Conservation (phyloP, 2,329 filamentous ascomycete genomes). For the Colletotrichum sp. region DNA sequence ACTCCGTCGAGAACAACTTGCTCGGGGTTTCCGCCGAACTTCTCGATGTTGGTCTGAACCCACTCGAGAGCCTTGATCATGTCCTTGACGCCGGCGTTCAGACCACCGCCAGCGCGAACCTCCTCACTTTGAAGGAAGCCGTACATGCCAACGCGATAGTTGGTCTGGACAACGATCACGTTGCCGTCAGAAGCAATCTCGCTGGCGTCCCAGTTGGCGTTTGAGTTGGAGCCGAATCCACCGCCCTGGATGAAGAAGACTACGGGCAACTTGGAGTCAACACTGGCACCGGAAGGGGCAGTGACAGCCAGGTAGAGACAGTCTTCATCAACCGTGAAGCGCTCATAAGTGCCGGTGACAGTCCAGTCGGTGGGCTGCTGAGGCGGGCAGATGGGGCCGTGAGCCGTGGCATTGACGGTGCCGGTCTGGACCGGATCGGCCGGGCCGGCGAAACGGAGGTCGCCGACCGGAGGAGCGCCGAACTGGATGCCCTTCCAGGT, state of each 20-base stretch:
- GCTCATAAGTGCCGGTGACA: not conserved
- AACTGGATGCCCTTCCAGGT: conserved; percentile 80
- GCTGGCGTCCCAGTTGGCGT: conserved; percentile 62
- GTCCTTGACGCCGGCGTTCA: conserved; percentile 22
- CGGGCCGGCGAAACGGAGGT: conserved; percentile 71
- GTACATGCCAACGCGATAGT: conserved; percentile 78
- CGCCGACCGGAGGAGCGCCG: conserved; percentile 70
- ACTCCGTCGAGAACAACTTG: conserved; percentile 74
- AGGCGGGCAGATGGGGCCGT: conserved; percentile 31
- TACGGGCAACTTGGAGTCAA: conserved; percentile 63
- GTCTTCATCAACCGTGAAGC: conserved; percentile 56
- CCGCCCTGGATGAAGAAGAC: conserved; percentile 66
- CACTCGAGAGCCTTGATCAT: conserved; percentile 66
- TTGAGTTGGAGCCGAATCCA: conserved; percentile 58
- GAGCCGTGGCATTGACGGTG: conserved; percentile 54
- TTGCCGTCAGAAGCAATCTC: conserved; percentile 63
- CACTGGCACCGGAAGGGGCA: conserved; percentile 59
- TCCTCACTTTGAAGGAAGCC: conserved; percentile 64
- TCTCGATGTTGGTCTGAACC: conserved; percentile 68
- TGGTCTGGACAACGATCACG: conserved; percentile 75
- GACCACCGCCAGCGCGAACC: conserved; percentile 10
- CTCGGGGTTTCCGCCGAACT: conserved; percentile 72
- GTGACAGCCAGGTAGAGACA: conserved; percentile 74
- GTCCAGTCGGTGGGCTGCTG: conserved; percentile 28
- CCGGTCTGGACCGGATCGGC: conserved; percentile 52